A percentile compares a stretch with the other conserved stretches of the same genome.
Evolutionary conservation across 768 basidiomycete species (phyloP).

Genomic region (Austroboletus festivus): DNA sequence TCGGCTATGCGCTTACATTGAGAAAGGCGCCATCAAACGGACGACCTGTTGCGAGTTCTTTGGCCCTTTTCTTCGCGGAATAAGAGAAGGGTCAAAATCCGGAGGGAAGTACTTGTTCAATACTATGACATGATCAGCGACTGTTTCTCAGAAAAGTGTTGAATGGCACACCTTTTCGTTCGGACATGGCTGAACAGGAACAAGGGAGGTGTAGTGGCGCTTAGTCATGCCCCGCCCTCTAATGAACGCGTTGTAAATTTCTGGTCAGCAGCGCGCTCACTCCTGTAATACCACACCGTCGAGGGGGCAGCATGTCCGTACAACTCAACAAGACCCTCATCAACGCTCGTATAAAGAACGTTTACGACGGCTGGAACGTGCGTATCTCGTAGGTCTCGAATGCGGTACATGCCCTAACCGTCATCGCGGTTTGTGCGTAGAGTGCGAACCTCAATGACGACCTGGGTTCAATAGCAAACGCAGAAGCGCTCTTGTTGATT

Average conservation of each 20-base stretch:
- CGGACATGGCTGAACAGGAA: constrained; percentile 68
- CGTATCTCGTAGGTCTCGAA: constrained; percentile 22
- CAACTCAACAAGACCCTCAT: constrained; percentile 67
- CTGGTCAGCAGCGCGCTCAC: constrained; percentile 22
- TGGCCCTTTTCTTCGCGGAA: constrained; percentile 83
- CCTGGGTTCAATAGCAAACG: constrained; percentile 61
- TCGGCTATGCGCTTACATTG: constrained; percentile 64
- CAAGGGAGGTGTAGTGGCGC: constrained; percentile 13
- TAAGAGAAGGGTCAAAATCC: constrained; percentile 97
- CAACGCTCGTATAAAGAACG: constrained; percentile 51
- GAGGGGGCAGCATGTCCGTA: constrained; percentile 51
- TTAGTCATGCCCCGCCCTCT: constrained; percentile 28
- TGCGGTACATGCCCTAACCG: constrained; percentile 9
- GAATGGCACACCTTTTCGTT: constrained; percentile 70
- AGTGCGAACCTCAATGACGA: constrained; percentile 68
- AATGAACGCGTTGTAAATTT: constrained; percentile 33
- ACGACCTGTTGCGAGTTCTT: constrained; percentile 97
- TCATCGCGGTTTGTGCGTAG: constrained; percentile 34
- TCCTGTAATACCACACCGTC: constrained; percentile 6
- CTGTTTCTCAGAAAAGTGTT: background rate
- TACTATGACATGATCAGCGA: constrained; percentile 43
- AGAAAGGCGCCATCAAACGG: constrained; percentile 98
- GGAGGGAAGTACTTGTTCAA: constrained; percentile 96
- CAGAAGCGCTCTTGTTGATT: constrained; percentile 66
- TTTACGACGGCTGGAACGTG: constrained; percentile 65